These are phyloP conservation scores for Trichophyton rubrum DNA, from an alignment of 2,329 filamentous ascomycete genomes.

Conservation along the genomic window DNA sequence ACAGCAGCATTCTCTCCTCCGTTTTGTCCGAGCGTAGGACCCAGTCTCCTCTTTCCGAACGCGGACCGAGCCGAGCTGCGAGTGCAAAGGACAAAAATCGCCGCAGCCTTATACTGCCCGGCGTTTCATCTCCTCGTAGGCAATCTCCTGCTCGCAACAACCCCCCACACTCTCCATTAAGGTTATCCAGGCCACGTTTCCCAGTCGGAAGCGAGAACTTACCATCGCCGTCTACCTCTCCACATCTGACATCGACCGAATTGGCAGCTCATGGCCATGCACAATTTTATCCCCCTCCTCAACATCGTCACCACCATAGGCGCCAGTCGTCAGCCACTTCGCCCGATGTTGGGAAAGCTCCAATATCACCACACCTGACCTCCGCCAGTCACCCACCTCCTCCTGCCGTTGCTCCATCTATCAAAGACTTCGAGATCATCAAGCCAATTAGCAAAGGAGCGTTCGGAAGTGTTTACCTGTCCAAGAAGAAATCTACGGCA, in stretches of 20 bases:
- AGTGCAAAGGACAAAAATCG: constrained; percentile 73
- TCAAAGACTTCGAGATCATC: constrained; percentile 98
- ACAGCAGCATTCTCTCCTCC: constrained; percentile 78
- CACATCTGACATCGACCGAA: constrained; percentile 70
- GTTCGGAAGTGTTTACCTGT: constrained; percentile 93
- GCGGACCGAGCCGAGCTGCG: constrained; percentile 61
- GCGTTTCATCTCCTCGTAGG: constrained; percentile 62
- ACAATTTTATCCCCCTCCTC: constrained; percentile 43
- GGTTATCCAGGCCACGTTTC: constrained; percentile 69
- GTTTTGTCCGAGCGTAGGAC: constrained; percentile 59
- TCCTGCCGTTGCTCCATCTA: constrained; percentile 81
- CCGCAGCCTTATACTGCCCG: constrained; percentile 71
- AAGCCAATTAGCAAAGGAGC: constrained; percentile 98
- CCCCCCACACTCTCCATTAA: constrained; percentile 73
- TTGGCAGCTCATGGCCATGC: constrained; percentile 34
- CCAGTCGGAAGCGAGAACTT: constrained; percentile 42
- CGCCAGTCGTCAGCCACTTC: constrained; percentile 84
- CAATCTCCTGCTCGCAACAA: constrained; percentile 70
- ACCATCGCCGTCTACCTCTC: constrained; percentile 78
- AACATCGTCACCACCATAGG: constrained; percentile 56
- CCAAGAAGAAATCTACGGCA: constrained; percentile 96
- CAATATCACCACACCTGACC: constrained; percentile 68
- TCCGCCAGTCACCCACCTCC: constrained; percentile 72
- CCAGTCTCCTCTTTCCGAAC: constrained; percentile 83
- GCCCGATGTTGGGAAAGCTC: constrained; percentile 54